These are phyloP conservation scores for Cyberlindnera bimundalis DNA, from an alignment of 805 yeast species.

Conservation along the genomic window DNA sequence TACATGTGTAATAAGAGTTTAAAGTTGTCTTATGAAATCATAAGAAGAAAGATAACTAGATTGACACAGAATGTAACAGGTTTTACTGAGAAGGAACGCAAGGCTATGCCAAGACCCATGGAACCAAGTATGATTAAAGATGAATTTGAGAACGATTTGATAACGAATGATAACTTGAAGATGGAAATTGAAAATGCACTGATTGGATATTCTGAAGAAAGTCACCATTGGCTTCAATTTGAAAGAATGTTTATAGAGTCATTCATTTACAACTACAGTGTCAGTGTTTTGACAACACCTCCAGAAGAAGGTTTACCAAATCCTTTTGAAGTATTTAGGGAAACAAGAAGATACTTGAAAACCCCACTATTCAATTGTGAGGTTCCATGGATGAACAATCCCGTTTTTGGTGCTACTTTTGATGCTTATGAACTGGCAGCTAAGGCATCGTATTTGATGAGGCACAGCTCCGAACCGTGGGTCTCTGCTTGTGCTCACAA, in stretches of 20 bases:
- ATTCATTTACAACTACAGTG: constrained; percentile 40
- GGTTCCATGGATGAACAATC: constrained; percentile 43
- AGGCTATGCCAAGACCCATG: background rate
- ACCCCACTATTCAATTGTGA: constrained; percentile 35
- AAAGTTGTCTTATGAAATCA: constrained; percentile 34
- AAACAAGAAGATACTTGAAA: constrained; percentile 31
- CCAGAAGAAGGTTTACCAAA: constrained; percentile 35
- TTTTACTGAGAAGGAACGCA: no score
- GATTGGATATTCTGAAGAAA: constrained; percentile 2
- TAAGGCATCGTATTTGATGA: constrained; percentile 32
- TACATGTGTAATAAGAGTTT: constrained; percentile 26
- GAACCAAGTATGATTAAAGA: constrained; percentile 1
- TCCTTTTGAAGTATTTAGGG: constrained; percentile 39
- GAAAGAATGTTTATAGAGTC: constrained; percentile 41
- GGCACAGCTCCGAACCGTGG: constrained; percentile 12
- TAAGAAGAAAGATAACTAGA: constrained; percentile 27
- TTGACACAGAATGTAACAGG: constrained; percentile 1
- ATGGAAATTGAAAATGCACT: constrained; percentile 24
- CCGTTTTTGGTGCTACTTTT: constrained; percentile 37
- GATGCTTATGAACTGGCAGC: constrained; percentile 35
- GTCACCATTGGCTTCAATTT: constrained; percentile 12
- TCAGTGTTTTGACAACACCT: constrained; percentile 36
- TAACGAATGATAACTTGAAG: constrained; percentile 23
- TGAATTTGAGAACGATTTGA: constrained; percentile 1
- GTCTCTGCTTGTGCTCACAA: constrained; percentile 11